Conservation (phyloP, 148 eudicot genomes). For the Agrostemma githago region DNA sequence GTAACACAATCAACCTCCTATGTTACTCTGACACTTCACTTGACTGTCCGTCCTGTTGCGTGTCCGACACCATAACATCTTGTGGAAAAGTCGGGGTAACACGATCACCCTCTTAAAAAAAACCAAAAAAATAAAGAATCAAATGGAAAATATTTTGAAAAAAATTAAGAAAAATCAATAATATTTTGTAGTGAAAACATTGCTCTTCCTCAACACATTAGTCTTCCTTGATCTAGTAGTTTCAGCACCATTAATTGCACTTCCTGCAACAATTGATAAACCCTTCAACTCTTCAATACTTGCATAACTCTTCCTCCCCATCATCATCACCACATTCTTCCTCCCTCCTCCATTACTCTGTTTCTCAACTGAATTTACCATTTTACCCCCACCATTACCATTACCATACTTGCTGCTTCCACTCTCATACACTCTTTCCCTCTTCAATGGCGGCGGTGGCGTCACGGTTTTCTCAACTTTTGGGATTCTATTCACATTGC, state of each 20-base stretch:
- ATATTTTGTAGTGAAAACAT: slow-evolving; percentile 25
- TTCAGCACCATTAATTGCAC: slow-evolving; percentile 61
- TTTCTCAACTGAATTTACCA: slow-evolving; percentile 60
- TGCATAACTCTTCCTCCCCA: slow-evolving; percentile 79
- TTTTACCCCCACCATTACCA: slow-evolving; percentile 24
- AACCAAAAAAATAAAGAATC: neutral
- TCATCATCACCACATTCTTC: slow-evolving; percentile 7
- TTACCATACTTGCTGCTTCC: slow-evolving; percentile 25
- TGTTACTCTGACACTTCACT: too few relatives aligned
- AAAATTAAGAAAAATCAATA: slow-evolving; percentile 18
- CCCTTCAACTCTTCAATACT: slow-evolving; percentile 69
- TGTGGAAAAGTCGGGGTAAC: too few relatives aligned
- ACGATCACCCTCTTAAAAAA: too few relatives aligned
- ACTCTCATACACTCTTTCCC: slow-evolving; percentile 37
- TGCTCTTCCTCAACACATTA: slow-evolving; percentile 47
- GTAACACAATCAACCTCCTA: too few relatives aligned
- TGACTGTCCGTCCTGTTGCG: too few relatives aligned
- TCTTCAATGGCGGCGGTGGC: slow-evolving; percentile 40
- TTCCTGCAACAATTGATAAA: slow-evolving; percentile 47
- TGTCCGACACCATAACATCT: too few relatives aligned
- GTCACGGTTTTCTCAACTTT: slow-evolving; percentile 24
- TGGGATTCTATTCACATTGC: slow-evolving; percentile 21
- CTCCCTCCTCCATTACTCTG: slow-evolving; percentile 34
- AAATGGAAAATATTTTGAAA: neutral
- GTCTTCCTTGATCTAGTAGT: slow-evolving; percentile 31